Evolutionary conservation across 2,329 filamentous ascomycete genomes (phyloP).

Genomic region (Alternaria angustiovoidea): DNA sequence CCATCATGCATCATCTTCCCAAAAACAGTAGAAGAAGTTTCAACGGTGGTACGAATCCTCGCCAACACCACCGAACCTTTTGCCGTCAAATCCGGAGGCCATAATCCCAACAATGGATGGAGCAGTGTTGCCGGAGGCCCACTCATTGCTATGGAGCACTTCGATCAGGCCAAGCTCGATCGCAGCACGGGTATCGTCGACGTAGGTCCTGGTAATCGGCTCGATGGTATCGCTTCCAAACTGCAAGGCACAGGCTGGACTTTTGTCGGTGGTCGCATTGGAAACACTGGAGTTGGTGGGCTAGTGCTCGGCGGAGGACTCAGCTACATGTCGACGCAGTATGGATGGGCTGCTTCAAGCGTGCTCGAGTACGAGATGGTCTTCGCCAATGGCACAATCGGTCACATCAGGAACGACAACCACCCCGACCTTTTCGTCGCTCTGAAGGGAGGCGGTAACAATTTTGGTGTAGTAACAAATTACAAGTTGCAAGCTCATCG

Average conservation of each 20-base stretch:
- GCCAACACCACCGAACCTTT: slow-evolving; percentile 46
- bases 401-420: slow-evolving; percentile 29
- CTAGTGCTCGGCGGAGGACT: slow-evolving; percentile 56
- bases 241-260: slow-evolving; percentile 50
- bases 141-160: slow-evolving; percentile 52
- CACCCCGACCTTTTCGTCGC: slow-evolving; percentile 49
- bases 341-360: slow-evolving; percentile 58
- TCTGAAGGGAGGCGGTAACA: slow-evolving; percentile 51
- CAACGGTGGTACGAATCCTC: slow-evolving; percentile 61
- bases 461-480: slow-evolving; percentile 52
- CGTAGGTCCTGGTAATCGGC: slow-evolving; percentile 45
- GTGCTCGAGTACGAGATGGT: slow-evolving; percentile 57
- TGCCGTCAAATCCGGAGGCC: slow-evolving; percentile 55
- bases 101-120: slow-evolving; percentile 58
- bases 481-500: slow-evolving; percentile 34
- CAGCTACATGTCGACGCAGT: slow-evolving; percentile 48
- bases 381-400: slow-evolving; percentile 56
- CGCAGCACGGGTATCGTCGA: slow-evolving; percentile 35
- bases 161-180: slow-evolving; percentile 40
- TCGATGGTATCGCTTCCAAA: slow-evolving; percentile 49
- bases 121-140: slow-evolving; percentile 56
- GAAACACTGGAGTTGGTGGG: slow-evolving; percentile 58
- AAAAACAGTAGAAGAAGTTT: slow-evolving; percentile 59
- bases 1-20: slow-evolving; percentile 45
- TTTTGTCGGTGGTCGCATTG: slow-evolving; percentile 57